Evolutionary conservation across 495 filamentous ascomycete genomes (phyloP).

Genomic region (Achaetomiella virescens): DNA sequence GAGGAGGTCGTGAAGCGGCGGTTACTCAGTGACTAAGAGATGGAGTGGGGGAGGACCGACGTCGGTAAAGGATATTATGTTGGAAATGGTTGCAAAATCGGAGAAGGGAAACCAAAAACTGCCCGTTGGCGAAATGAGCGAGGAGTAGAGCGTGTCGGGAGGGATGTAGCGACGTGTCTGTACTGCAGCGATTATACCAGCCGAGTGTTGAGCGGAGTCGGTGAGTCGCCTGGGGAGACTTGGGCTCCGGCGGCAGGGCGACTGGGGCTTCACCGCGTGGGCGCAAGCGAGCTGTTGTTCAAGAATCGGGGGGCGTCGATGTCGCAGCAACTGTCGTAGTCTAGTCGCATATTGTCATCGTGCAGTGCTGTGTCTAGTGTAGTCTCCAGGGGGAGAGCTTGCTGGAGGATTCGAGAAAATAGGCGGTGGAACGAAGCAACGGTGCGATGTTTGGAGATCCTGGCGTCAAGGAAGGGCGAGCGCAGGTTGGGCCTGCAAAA

Average conservation of each 20-base stretch:
- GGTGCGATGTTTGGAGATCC: not conserved
- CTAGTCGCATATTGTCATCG: constrained; percentile 33
- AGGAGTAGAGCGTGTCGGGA: constrained; percentile 1
- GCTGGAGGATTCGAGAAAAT: constrained; percentile 3
- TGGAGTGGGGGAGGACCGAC: not conserved
- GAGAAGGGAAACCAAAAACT: constrained; percentile 1
- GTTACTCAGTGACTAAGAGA: not conserved
- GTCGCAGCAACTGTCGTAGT: constrained; percentile 12
- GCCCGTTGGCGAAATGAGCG: not conserved
- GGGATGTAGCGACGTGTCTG: not conserved
- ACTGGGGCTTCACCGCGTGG: constrained; percentile 3
- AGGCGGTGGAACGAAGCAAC: not conserved
- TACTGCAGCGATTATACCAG: constrained; percentile 2
- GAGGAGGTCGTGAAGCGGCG: not conserved
- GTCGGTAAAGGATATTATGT: not conserved
- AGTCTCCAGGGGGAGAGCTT: constrained; percentile 7
- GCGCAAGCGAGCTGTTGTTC: not conserved
- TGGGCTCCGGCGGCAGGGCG: not conserved
- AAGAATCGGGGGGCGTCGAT: constrained; percentile 14
- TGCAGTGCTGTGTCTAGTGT: not conserved
- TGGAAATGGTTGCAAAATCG: not conserved
- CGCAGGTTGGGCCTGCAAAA: no score
- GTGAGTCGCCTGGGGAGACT: not conserved
- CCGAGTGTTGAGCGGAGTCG: constrained; percentile 5
- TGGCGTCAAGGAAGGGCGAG: not conserved